These are phyloP conservation scores for Ogataea allantospora DNA, from an alignment of 805 yeast genomes.

Conservation along the genomic window DNA sequence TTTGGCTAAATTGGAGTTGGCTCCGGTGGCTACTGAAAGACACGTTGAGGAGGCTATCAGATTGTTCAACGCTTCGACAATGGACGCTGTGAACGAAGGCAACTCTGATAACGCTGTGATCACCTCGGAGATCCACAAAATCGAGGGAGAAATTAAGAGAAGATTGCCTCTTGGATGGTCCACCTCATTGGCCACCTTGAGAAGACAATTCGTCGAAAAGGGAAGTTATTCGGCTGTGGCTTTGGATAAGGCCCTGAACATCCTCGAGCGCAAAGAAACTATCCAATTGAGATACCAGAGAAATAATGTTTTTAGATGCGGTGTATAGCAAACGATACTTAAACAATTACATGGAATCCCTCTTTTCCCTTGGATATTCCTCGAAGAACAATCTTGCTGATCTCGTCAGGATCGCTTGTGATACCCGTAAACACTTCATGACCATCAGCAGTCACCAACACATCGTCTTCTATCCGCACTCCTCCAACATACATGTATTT, in stretches of 20 bases:
- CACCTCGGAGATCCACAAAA: slow-evolving; percentile 68
- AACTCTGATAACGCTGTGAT: slow-evolving; percentile 53
- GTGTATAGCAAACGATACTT: slow-evolving; percentile 41
- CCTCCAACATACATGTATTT: slow-evolving; percentile 93
- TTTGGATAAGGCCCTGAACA: slow-evolving; percentile 76
- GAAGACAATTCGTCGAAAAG: slow-evolving; percentile 75
- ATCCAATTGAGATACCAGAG: slow-evolving; percentile 86
- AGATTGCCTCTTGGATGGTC: slow-evolving; percentile 97
- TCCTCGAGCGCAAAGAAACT: slow-evolving; percentile 83
- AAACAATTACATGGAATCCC: slow-evolving; percentile 55
- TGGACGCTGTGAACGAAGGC: slow-evolving; percentile 74
- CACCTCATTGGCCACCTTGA: slow-evolving; percentile 78
- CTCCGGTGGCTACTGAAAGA: slow-evolving; percentile 79
- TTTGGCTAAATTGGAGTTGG: slow-evolving; percentile 78
- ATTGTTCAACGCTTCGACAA: slow-evolving; percentile 92
- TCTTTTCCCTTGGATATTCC: slow-evolving; percentile 63
- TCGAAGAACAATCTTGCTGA: slow-evolving; percentile 67
- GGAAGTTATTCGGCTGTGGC: slow-evolving; percentile 62
- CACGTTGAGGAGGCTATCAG: slow-evolving; percentile 97
- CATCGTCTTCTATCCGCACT: slow-evolving; percentile 93
- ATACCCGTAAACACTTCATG: slow-evolving; percentile 78
- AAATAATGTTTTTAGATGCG: slow-evolving; percentile 72
- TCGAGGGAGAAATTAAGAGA: slow-evolving; percentile 82
- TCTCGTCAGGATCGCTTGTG: slow-evolving; percentile 83
- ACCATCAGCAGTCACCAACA: slow-evolving; percentile 74